These are phyloP conservation scores for Helotiales sp. DNA, from an alignment of 2,329 filamentous ascomycete genomes.

Conservation along the genomic window DNA sequence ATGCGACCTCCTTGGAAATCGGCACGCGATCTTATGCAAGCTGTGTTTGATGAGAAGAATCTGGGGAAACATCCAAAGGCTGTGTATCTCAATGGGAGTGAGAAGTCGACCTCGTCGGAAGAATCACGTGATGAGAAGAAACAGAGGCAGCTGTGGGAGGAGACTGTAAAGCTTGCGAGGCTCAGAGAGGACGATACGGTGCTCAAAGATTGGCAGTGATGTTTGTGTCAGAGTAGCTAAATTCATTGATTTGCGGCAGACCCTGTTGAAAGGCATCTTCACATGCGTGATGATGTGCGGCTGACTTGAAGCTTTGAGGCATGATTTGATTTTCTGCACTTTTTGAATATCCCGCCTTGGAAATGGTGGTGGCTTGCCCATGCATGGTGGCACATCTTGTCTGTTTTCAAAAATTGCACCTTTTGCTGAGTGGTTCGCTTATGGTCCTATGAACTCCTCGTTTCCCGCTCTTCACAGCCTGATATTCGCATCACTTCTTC, in stretches of 20 bases:
- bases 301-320: neutral
- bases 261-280: no score
- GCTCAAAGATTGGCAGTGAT: constrained; percentile 15
- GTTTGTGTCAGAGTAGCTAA: no score
- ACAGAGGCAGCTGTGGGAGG: constrained; percentile 37
- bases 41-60: constrained; percentile 33
- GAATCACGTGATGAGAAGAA: constrained; percentile 37
- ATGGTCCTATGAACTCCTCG: neutral
- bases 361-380: neutral
- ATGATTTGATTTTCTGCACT: neutral
- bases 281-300: no score
- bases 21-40: constrained; percentile 36
- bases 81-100: constrained; percentile 39
- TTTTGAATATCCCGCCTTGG: neutral
- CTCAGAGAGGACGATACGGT: constrained; percentile 13
- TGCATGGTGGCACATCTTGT: neutral
- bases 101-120: constrained; percentile 29
- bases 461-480: no score
- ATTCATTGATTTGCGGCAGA: no score
- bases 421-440: neutral
- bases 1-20: constrained; percentile 38
- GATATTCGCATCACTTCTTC: neutral
- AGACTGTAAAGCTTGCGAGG: constrained; percentile 28
- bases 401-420: neutral
- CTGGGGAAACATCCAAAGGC: constrained; percentile 25